Evolutionary conservation across 768 basidiomycete species (phyloP).

Genomic region (Trametopsis cervina): DNA sequence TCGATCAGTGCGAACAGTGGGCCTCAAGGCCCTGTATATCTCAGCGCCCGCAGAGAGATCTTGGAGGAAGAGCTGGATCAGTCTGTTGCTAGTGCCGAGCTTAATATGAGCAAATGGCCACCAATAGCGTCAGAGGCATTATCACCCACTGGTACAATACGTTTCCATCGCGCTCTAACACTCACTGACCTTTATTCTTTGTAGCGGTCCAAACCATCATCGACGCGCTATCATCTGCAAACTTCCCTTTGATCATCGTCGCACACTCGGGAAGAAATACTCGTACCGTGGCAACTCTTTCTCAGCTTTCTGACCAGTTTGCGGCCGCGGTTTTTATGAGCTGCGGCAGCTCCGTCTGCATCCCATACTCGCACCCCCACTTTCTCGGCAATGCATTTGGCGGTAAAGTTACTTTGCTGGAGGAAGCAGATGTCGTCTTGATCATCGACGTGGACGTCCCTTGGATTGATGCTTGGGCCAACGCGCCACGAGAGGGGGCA

Average conservation of each 20-base stretch:
- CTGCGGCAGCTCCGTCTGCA: constrained; percentile 43
- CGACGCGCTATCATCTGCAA: constrained; percentile 41
- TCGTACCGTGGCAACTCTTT: constrained; percentile 37
- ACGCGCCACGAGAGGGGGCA: constrained; percentile 33
- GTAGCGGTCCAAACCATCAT: constrained; percentile 34
- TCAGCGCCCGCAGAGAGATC: constrained; percentile 66
- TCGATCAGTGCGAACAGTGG: constrained; percentile 54
- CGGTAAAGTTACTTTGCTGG: constrained; percentile 37
- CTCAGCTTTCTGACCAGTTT: constrained; percentile 41
- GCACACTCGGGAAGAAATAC: constrained; percentile 54
- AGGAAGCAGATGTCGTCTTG: constrained; percentile 53
- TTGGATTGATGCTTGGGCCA: constrained; percentile 49
- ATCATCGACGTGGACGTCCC: constrained; percentile 62
- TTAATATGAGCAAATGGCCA: constrained; percentile 40
- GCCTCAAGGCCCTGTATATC: constrained; percentile 68
- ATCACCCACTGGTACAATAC: constrained; percentile 27
- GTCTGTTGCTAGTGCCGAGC: constrained; percentile 25
- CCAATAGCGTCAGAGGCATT: constrained; percentile 44
- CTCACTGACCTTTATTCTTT: neutral
- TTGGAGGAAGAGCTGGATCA: constrained; percentile 57
- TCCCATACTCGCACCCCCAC: constrained; percentile 52
- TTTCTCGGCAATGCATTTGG: constrained; percentile 48
- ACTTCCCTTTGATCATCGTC: constrained; percentile 56
- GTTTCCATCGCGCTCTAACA: neutral
- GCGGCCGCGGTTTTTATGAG: constrained; percentile 47